A percentile compares a stretch with the other conserved stretches of the same genome.
phyloP scores from a whole-genome alignment of 2,329 filamentous ascomycete species.

The Venturia pyrina region DNA sequence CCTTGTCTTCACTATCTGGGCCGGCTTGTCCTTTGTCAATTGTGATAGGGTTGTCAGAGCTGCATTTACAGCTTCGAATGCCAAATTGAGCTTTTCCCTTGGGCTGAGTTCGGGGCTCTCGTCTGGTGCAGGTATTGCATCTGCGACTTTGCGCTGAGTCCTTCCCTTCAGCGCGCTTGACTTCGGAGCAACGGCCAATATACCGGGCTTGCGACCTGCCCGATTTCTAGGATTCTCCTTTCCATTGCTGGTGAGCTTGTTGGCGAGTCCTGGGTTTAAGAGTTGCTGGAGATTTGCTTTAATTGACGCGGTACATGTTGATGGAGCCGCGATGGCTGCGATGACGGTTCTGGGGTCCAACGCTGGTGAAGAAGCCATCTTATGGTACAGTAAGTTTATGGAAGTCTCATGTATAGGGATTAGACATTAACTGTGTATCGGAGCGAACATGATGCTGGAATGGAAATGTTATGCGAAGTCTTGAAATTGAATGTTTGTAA shows the following conservation, averaged over 20 bases:
- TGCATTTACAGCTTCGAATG: slow-evolving; percentile 63
- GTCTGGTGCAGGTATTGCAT: not conserved
- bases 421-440: not conserved
- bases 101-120: slow-evolving; percentile 16
- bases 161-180: not conserved
- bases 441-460: not conserved
- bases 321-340: not conserved
- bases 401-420: not conserved
- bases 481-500: not conserved
- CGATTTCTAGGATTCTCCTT: not conserved
- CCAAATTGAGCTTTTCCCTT: slow-evolving; percentile 56
- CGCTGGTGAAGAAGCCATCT: not conserved
- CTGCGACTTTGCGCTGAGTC: not conserved
- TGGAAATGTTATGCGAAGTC: not conserved
- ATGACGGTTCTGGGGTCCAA: not conserved
- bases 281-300: not conserved
- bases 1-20: not conserved
- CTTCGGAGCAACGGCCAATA: slow-evolving; percentile 1
- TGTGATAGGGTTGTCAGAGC: slow-evolving; percentile 60
- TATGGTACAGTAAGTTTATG: no score
- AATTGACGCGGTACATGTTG: not conserved
- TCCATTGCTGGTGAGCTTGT: not conserved
- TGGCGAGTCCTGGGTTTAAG: not conserved
- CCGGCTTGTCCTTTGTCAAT: slow-evolving; percentile 41
- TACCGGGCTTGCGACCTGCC: not conserved